Conservation (phyloP, 306 rosid species). For the Quercus suber region DNA sequence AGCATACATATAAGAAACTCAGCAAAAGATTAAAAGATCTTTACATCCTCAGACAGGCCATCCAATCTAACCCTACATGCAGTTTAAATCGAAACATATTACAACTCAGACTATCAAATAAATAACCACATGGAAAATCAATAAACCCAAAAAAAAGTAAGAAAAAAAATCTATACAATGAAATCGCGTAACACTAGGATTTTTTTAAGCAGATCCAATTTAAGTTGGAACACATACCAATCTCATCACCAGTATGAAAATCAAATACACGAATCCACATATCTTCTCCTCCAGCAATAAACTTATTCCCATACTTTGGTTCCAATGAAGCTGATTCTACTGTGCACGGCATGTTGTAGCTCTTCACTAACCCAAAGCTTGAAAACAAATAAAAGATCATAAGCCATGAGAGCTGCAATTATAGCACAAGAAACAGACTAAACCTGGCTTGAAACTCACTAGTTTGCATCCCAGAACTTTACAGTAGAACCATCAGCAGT, state of each 20-base stretch:
- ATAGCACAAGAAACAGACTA: not conserved
- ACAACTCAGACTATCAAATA: not conserved
- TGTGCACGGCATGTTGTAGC: conserved; percentile 91
- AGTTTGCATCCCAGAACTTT: conserved; percentile 97
- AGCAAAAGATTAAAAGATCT: not conserved
- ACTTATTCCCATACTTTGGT: conserved; percentile 88
- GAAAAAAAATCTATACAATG: not conserved
- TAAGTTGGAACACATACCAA: conserved; percentile 47
- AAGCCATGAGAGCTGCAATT: conserved; percentile 23
- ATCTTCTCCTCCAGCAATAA: conserved; percentile 97
- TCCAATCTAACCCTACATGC: not conserved
- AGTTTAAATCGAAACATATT: not conserved
- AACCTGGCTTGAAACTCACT: conserved; percentile 49
- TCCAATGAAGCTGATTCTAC: conserved; percentile 96
- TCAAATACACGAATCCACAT: conserved; percentile 97
- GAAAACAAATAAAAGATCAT: conserved; percentile 18
- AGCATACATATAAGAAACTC: not conserved
- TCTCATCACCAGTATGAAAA: conserved; percentile 91
- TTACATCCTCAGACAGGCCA: not conserved
- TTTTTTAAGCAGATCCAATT: not conserved
- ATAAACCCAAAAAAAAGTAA: not conserved
- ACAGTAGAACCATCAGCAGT: conserved; percentile 97
- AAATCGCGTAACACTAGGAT: not conserved
- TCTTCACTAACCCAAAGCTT: conserved; percentile 92
- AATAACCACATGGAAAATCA: not conserved